Conservation (phyloP, 2,329 filamentous ascomycete species). For the Trichoderma asperellum region DNA sequence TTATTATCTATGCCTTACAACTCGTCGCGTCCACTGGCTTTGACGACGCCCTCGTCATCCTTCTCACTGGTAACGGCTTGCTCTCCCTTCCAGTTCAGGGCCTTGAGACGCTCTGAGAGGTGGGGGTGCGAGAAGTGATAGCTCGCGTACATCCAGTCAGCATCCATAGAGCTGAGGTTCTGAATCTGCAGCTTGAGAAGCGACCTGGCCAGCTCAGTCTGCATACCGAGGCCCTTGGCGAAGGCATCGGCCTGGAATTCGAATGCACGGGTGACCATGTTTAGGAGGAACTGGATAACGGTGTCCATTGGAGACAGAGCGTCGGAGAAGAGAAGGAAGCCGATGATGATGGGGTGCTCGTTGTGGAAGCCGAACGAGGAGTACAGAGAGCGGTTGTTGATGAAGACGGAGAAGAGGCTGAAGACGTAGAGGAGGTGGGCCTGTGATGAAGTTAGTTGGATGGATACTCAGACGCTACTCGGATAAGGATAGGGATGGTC, state of each 20-base stretch:
- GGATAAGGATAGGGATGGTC: not conserved
- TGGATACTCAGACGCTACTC: constrained; percentile 21
- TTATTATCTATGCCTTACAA: constrained; percentile 53
- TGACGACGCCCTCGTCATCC: constrained; percentile 55
- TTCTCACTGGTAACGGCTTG: constrained; percentile 50
- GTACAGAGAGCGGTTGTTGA: constrained; percentile 93
- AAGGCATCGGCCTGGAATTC: constrained; percentile 97
- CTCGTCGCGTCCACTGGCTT: constrained; percentile 74
- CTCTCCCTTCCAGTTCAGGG: constrained; percentile 80
- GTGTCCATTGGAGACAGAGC: constrained; percentile 93
- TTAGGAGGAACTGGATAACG: constrained; percentile 94
- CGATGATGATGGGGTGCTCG: constrained; percentile 89
- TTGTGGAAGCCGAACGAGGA: constrained; percentile 84
- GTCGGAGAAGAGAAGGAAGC: constrained; percentile 96
- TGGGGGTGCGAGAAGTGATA: constrained; percentile 99
- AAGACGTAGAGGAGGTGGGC: constrained; percentile 97
- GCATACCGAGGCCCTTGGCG: constrained; percentile 81
- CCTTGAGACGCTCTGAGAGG: constrained; percentile 87
- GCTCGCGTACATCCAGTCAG: constrained; percentile 96
- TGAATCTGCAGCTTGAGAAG: constrained; percentile 98
- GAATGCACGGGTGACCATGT: constrained; percentile 89
- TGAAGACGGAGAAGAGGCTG: constrained; percentile 92
- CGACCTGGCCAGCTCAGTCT: constrained; percentile 78
- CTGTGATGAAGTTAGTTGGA: constrained; percentile 48
- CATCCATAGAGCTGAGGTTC: constrained; percentile 98